A percentile compares a stretch with the other conserved stretches of the same genome.
Evolutionary conservation across 371 early-diverging fungal genomes (phyloP).

Genomic region (Mortierella sp.): DNA sequence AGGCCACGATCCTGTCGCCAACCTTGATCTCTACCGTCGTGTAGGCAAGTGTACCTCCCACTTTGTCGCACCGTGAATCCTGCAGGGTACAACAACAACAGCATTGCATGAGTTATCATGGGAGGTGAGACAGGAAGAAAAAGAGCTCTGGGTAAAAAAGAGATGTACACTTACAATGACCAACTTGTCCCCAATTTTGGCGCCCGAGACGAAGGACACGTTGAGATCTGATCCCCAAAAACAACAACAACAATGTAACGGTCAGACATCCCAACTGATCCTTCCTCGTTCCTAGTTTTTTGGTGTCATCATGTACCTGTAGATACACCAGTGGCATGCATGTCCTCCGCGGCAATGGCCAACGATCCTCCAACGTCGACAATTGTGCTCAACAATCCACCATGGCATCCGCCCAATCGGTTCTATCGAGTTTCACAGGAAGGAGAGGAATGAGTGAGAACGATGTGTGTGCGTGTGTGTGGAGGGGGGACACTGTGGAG

Average conservation of each 20-base stretch:
- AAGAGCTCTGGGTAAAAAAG: neutral
- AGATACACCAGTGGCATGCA: slow-evolving; percentile 70
- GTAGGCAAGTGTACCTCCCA: slow-evolving; percentile 72
- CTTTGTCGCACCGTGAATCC: slow-evolving; percentile 67
- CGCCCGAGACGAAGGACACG: slow-evolving; percentile 66
- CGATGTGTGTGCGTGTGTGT: too few relatives aligned
- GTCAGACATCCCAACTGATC: slow-evolving; percentile 14
- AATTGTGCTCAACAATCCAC: slow-evolving; percentile 68
- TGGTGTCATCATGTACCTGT: slow-evolving; percentile 64
- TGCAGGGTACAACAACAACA: slow-evolving; percentile 11
- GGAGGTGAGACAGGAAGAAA: neutral
- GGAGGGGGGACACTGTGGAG: too few relatives aligned
- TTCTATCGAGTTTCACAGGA: slow-evolving; percentile 58
- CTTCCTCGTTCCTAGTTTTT: too few relatives aligned
- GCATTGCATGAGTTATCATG: too few relatives aligned
- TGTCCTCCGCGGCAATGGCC: slow-evolving; percentile 68
- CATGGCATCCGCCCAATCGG: slow-evolving; percentile 67
- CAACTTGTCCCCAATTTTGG: slow-evolving; percentile 63
- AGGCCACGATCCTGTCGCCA: slow-evolving; percentile 61
- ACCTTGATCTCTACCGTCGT: slow-evolving; percentile 63
- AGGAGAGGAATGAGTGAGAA: neutral
- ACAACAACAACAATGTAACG: too few relatives aligned
- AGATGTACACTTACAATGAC: slow-evolving; percentile 48
- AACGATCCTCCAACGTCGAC: slow-evolving; percentile 73
- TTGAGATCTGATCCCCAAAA: too few relatives aligned